Conservation (phyloP, 2,329 filamentous ascomycete genomes). For the Colletotrichum australisinense region DNA sequence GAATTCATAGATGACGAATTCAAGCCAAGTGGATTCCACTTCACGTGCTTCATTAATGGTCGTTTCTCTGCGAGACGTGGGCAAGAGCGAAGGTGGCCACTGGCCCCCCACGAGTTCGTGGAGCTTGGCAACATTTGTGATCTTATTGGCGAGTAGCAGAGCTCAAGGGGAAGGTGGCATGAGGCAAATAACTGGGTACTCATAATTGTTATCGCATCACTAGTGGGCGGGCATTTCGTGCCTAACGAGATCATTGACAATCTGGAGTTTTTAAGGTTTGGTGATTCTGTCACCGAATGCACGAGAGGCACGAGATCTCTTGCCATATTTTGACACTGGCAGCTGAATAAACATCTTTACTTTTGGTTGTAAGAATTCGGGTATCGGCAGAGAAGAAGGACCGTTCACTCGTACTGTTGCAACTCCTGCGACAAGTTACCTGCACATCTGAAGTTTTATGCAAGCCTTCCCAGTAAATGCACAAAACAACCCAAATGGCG, state of each 20-base stretch:
- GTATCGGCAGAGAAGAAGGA: neutral
- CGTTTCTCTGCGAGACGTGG: neutral
- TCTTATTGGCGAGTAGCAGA: conserved; percentile 16
- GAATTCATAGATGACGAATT: neutral
- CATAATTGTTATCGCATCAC: neutral
- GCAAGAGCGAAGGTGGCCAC: neutral
- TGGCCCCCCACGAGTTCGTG: conserved; percentile 28
- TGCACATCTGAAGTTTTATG: neutral
- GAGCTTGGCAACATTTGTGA: conserved; percentile 16
- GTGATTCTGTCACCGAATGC: neutral
- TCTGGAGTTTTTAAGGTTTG: neutral
- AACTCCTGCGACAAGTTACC: conserved; percentile 11
- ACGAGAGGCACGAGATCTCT: neutral
- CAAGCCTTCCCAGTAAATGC: neutral
- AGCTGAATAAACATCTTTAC: neutral
- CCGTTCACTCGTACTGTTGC: conserved; percentile 3
- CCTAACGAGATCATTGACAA: conserved; percentile 1
- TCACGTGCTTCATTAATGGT: neutral
- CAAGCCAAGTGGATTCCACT: neutral
- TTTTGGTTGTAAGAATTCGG: neutral
- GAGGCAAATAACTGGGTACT: neutral
- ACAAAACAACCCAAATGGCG: neutral
- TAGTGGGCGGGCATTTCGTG: conserved; percentile 1
- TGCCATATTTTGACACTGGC: neutral
- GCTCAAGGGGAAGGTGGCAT: neutral